Conservation (phyloP, 345 rosid genomes). For the Nephelium lappaceum region DNA sequence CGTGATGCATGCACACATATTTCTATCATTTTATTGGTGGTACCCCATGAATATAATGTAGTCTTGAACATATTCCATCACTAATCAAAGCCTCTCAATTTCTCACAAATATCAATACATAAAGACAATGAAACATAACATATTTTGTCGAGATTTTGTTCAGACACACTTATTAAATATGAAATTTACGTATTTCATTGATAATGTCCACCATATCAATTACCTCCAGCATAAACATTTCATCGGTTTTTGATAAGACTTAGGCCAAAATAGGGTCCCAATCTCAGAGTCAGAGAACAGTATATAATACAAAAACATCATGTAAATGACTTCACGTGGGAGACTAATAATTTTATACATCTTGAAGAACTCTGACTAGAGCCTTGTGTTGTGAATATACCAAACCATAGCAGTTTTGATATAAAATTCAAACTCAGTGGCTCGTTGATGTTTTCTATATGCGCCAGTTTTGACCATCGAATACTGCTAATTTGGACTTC, state of each 20-base stretch:
- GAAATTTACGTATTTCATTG: neutral
- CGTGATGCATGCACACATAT: neutral
- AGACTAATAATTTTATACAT: neutral
- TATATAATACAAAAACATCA: too few species aligned
- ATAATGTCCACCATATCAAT: neutral
- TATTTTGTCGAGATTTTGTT: too few species aligned
- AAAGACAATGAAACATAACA: neutral
- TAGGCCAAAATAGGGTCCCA: neutral
- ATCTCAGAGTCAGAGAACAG: neutral
- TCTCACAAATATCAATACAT: neutral
- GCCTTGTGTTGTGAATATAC: neutral
- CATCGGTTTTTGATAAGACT: neutral
- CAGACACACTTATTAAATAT: too few species aligned
- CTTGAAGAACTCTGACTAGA: neutral
- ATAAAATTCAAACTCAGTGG: conserved; percentile 19
- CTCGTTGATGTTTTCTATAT: conserved; percentile 16
- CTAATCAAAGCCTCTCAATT: neutral
- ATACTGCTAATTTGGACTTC: neutral
- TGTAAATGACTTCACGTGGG: too few species aligned
- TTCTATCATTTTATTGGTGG: neutral
- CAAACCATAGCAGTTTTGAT: neutral
- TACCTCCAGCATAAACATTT: neutral
- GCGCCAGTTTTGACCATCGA: conserved; percentile 25
- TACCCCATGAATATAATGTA: neutral
- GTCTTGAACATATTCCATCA: neutral